Evolutionary conservation across 2,329 filamentous ascomycete species (phyloP), one percentile per base, ranked within the genome.

Genomic region (Beauveria sp.): DNA sequence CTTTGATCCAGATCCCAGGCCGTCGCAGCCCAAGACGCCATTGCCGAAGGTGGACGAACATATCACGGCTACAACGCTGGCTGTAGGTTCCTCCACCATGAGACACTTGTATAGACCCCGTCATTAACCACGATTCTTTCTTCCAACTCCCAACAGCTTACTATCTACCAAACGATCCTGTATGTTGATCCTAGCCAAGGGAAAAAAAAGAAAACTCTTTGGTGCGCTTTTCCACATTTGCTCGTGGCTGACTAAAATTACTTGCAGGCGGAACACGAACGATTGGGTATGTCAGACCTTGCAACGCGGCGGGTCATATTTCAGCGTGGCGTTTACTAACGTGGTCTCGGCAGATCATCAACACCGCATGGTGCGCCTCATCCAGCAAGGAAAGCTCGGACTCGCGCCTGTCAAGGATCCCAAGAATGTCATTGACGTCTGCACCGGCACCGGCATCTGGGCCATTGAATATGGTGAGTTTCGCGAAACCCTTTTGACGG

Each of bases 361-460:
- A 63, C 72, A 72, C 74, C 75, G 61, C 22, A 57, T 64, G n/a
- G 61, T 51, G 53, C 69, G 71, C 5, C 69, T 78, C 62, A 71
- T 77, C 1, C 74, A 78, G 48, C 70, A 73, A 42, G 77, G 78
- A 54, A 72, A 73, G 46, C 73, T 82, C 5, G 75, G 75, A 66
- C 71, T 77, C 16, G 76, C 79, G 7, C 80, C 81, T 4, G 68
- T 82, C 12, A 65, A 72, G 0, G 69, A 75, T 5, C 75, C 76
- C 0, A 73, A 72, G 46, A 71, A 75, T 24, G 76, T 78, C 22
- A 72, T 83, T 6, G 81, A 83, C 67, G 69, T 82, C 20, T 81
- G 80, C 3, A 83, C 80, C 0, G 80, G 80, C 16, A 81, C 78
- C 3, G 80, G 80, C 8, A 75, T 78, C 52, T 83, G 80, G 80